Evolutionary conservation across 176 grass and related monocot species (phyloP).

Genomic region (Cenchrus fungigraminus): DNA sequence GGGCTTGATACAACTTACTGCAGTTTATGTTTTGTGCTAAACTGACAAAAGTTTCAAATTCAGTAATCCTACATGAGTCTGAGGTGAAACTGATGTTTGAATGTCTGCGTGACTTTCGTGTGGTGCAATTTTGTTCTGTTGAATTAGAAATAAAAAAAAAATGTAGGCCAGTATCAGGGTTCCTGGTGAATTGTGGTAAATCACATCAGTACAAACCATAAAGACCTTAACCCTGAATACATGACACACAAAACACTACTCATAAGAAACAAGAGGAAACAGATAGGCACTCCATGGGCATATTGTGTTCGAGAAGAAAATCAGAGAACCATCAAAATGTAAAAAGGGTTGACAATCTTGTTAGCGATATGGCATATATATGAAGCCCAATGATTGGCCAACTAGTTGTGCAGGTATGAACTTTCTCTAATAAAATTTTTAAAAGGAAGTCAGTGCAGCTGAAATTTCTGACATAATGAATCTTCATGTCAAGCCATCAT

Average conservation of each 20-base stretch:
- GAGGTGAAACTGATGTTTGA: conserved; percentile 26
- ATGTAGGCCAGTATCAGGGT: background rate
- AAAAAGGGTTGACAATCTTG: background rate
- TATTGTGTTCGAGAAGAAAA: conserved; percentile 9
- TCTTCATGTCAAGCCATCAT: conserved; percentile 6
- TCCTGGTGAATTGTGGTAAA: background rate
- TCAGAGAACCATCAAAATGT: background rate
- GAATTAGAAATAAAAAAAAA: background rate
- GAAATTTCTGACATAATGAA: background rate
- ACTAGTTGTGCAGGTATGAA: background rate
- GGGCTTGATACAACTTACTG: conserved; percentile 20
- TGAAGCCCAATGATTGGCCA: background rate
- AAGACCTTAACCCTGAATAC: background rate
- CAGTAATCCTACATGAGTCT: background rate
- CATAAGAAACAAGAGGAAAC: background rate
- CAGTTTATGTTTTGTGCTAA: conserved; percentile 8
- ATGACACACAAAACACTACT: background rate
- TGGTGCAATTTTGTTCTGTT: conserved; percentile 22
- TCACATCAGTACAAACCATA: background rate
- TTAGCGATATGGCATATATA: conserved; percentile 20
- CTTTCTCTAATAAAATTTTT: background rate
- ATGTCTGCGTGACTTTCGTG: background rate
- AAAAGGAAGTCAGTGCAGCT: background rate
- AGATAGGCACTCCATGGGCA: background rate
- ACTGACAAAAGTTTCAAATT: conserved; percentile 25